Evolutionary conservation across 352 stramenopile species (phyloP), one percentile per base, ranked within the genome.

Genomic region (Phytophthora ramorum): DNA sequence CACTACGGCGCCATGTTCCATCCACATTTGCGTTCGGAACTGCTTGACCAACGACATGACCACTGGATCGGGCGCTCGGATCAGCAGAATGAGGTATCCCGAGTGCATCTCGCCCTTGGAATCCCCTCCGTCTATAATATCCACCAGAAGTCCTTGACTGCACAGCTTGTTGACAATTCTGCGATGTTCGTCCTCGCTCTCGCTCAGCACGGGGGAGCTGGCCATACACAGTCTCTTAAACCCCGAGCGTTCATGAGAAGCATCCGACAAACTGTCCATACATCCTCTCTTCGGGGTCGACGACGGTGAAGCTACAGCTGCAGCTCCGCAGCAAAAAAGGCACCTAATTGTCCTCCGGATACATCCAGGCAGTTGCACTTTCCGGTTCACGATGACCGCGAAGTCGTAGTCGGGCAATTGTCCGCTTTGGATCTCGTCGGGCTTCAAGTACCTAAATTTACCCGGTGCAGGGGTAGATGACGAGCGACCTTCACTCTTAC

Each of bases 111-210:
- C 85, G 1, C 84, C 81, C 24, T 89, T 90, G 16, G 84, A 89
- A 53, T 96, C 79, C 19, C 85, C 86, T 24, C 85, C 87, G 59
- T 94, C 87, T 48, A 96, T 92, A 35, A 96, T 92, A 58, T 96
- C 87, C 40, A 96, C 85, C 3, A 88, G 53, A 0, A 96, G 37
- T 0, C 87, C 87, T 70, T 94, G 79, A 2, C 66, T 78, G 34
- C 83, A 92, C 2, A 96, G 61, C 37, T 90, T 87, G 50, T 89
- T 86, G 3, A 96, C 83, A 19, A 96, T 91, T 17, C 86, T 71
- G 2, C 84, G 83, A 46, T 96, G 87, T 54, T 94, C 84, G 52
- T 93, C 86, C 69, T 96, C 86, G 52, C 86, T 91, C 37, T 91
- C 85, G 53, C 66, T 74, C 4, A 87, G 16, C 3, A 81, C 55